Base-by-base conservation (phyloP, 495 filamentous ascomycete genomes). In the Aeminium ludgeri region DNA sequence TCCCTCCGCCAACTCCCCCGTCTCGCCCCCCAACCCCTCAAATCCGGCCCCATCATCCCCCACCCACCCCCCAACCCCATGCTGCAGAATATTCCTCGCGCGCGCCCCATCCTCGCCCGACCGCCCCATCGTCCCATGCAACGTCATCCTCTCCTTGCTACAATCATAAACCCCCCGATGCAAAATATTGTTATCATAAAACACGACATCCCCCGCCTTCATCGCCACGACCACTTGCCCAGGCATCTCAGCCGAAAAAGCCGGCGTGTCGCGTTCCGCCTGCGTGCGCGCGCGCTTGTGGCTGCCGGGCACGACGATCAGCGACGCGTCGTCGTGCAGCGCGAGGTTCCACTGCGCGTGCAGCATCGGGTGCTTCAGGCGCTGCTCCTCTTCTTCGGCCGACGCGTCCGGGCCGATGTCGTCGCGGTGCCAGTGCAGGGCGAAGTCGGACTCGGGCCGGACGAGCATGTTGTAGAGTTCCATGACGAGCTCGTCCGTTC, bases 111-210 rank as follows among this genome's bases (percentile, higher is more conserved):
- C 69, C 4, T 59, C 70, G 5, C 45, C 59, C 32, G 66, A 69
- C 56, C 74, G 60, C 8, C 82, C 82, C 30, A 91, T 64, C 52
- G 76, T 78, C n/a, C 82, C 83, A 65, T 91, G 82, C 60, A 86
- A 51, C 51, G 82, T 91, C 62, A 81, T 62, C 44, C 83, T 58
- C 57, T 79, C 75, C 10, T 35, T 40, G 39, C 62, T 66, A 3
- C 44, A 54, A 49, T 59, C 52, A 52, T 91, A 91, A n/a, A 77
- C 70, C 0, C 80, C 83, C 1, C 82, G 66, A 42, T 91, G 83
- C 54, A 87, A 45, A 38, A 91, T 87, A 60, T 91, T 86, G 46
- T 83, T 86, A 59, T 91, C 72, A 54, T 91, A 87, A 52, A 91
- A 91, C 28, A 80, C 78, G 6, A 77, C 66, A 56, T 87, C 82